Evolutionary conservation across 495 filamentous ascomycete species (phyloP).

Genomic region (Penicillium malachiteum): DNA sequence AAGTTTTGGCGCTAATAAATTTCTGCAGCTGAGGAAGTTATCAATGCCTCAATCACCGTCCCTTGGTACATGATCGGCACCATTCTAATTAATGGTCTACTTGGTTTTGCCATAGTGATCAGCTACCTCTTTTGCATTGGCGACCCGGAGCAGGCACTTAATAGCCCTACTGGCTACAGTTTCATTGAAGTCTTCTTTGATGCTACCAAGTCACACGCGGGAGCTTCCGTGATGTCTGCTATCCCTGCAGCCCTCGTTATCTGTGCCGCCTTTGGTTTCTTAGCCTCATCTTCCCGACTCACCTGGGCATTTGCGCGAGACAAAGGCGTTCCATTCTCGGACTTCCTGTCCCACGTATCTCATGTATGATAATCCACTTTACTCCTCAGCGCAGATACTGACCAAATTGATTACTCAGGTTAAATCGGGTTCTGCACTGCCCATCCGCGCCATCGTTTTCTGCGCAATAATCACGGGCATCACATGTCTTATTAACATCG

Average conservation of each 20-base stretch:
- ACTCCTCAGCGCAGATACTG: not conserved
- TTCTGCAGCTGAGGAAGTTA: slow-evolving; percentile 43
- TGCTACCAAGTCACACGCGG: slow-evolving; percentile 43
- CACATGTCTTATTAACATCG: slow-evolving; percentile 53
- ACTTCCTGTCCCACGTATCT: slow-evolving; percentile 22
- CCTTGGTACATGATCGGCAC: slow-evolving; percentile 41
- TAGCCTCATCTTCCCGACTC: slow-evolving; percentile 54
- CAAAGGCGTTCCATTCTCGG: slow-evolving; percentile 54
- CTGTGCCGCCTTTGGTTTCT: slow-evolving; percentile 45
- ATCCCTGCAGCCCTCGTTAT: slow-evolving; percentile 38
- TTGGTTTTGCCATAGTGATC: slow-evolving; percentile 42
- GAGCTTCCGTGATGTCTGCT: slow-evolving; percentile 45
- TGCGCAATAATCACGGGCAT: slow-evolving; percentile 19
- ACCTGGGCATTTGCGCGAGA: slow-evolving; percentile 63
- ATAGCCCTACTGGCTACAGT: slow-evolving; percentile 45
- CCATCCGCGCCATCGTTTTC: slow-evolving; percentile 21
- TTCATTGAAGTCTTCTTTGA: slow-evolving; percentile 55
- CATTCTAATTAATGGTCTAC: slow-evolving; percentile 41
- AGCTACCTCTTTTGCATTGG: slow-evolving; percentile 44
- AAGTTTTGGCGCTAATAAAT: not conserved
- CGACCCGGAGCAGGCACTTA: slow-evolving; percentile 33
- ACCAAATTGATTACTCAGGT: not conserved
- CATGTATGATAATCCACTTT: not conserved
- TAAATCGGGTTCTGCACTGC: slow-evolving; percentile 3
- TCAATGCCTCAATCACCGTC: slow-evolving; percentile 39